Evolutionary conservation across 2,329 filamentous ascomycete genomes (phyloP), one percentile per base, ranked within the genome.

Genomic region (Ceratocystis alfenasii): DNA sequence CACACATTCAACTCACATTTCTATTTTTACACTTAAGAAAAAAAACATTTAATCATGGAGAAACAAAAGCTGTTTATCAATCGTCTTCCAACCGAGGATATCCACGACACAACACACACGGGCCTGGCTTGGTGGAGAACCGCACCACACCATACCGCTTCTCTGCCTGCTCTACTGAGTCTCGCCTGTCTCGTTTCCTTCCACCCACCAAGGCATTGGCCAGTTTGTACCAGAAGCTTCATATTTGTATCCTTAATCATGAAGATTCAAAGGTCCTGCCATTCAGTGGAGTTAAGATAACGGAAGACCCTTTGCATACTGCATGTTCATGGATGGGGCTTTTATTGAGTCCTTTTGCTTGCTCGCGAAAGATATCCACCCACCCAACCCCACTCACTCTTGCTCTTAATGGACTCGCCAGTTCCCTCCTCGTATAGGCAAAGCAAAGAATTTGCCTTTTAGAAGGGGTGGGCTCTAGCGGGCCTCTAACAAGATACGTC

Each of bases 41-140:
- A 46, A 63, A 50, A 63, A 48, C 45, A 53, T 28, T 46, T 46
- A 62, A 63, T 63, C n/a, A 53, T 36, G 15, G n/a, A 36, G 30
- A 59, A 12, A 41, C 36, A 41, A 41, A 36, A 36, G 55, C 12
- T 15, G 25, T 33, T 36, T 36, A 59, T 59, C 53, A 33, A 33
- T 57, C 55, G 28, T 20, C 48, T 25, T 59, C 55, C n/a, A 36
- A 33, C 55, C 12, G 12, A 59, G 55, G 20, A 59, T n/a, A 22
- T 59, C 30, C 7, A 28, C 20, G 17, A n/a, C n/a, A n/a, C 12
- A 41, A 41, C 55, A 33, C 55, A 59, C 55, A 59, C 55, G 12
- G 28, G 15, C 55, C 28, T 41, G 36, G 36, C 36, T 59, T 59
- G 25, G 28, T 36, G 30, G 20, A 30, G 55, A 59, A 59, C 55